phyloP scores from a whole-genome alignment of 257 asterid genomes.

The Solanum arcanum region DNA sequence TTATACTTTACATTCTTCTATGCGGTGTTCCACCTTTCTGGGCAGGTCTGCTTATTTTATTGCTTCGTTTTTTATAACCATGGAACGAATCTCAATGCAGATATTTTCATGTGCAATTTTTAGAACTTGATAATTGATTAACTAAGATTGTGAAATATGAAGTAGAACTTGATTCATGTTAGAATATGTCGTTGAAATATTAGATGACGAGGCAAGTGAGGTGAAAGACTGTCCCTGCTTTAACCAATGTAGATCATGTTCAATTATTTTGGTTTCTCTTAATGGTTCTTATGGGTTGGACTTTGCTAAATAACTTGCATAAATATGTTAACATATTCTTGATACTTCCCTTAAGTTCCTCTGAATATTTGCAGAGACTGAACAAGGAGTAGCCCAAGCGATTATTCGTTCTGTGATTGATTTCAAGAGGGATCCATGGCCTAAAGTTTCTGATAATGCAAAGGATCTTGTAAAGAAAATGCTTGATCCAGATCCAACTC shows the following conservation, averaged over 20 bases:
- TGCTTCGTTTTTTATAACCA: neutral
- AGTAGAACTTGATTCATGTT: neutral
- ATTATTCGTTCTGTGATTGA: constrained; percentile 61
- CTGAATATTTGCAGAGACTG: constrained; percentile 42
- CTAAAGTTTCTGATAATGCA: constrained; percentile 61
- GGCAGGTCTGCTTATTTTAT: constrained; percentile 39
- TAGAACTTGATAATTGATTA: neutral
- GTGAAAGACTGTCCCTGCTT: neutral
- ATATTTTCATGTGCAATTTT: neutral
- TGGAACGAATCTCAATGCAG: neutral
- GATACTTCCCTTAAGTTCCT: neutral
- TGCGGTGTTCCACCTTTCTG: constrained; percentile 82
- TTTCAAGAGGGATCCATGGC: constrained; percentile 80
- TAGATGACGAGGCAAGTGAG: neutral
- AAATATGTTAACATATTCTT: neutral
- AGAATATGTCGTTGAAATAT: neutral
- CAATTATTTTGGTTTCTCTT: neutral
- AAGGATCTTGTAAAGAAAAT: constrained; percentile 80
- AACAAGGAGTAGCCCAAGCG: constrained; percentile 89
- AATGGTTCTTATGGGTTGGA: neutral
- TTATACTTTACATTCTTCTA: constrained; percentile 53
- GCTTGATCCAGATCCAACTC: constrained; percentile 57
- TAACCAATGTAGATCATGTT: neutral
- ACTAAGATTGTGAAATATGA: neutral
- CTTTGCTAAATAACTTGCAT: neutral